These are phyloP conservation scores for Hibiscus trionum DNA, from an alignment of 345 rosid species.

Conservation along the genomic window DNA sequence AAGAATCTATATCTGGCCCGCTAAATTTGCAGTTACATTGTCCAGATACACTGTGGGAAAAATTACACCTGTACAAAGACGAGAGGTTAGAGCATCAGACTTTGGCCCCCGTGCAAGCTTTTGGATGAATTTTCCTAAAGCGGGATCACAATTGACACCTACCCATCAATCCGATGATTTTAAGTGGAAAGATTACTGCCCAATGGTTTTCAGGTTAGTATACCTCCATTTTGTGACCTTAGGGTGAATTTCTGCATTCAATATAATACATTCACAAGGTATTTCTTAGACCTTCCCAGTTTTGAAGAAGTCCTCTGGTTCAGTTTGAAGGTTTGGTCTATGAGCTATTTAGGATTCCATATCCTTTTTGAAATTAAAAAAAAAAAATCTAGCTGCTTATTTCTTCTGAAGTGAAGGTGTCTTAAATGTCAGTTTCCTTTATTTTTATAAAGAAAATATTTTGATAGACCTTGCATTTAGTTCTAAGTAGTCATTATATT, in stretches of 20 bases:
- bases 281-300: background rate
- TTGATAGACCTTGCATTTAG: background rate
- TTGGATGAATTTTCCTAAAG: conserved; percentile 94
- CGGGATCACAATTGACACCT: conserved; percentile 86
- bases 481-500: background rate
- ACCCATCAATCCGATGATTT: conserved; percentile 89
- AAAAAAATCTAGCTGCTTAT: background rate
- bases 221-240: background rate
- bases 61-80: conserved; percentile 85
- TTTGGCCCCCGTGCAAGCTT: conserved; percentile 95
- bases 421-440: background rate
- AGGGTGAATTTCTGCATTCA: background rate
- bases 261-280: background rate
- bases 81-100: conserved; percentile 83
- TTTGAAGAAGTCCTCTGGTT: background rate
- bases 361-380: background rate
- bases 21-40: background rate
- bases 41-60: conserved; percentile 95
- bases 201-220: conserved; percentile 93
- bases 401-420: background rate
- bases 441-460: background rate
- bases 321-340: background rate
- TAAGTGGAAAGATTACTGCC: conserved; percentile 98
- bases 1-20: background rate
- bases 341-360: background rate